Evolutionary conservation across 108 stramenopile genomes (phyloP), one percentile per base, ranked within the genome.

Genomic region (Skeletonema marinoi): DNA sequence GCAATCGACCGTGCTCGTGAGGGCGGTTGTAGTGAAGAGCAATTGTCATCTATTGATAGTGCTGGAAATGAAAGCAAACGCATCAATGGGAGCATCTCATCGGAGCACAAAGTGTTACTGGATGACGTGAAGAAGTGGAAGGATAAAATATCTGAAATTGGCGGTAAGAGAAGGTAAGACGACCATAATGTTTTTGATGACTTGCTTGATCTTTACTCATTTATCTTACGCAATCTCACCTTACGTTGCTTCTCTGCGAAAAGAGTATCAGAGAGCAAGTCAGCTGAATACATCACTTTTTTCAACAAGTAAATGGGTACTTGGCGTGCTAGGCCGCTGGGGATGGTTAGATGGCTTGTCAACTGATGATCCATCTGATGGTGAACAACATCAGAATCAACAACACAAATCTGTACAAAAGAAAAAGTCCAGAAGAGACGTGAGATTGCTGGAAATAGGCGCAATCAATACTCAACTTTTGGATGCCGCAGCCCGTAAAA

Each of bases 391-490:
- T 25, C 25, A 25, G 25, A 0, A 25, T 39, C 42, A 58, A n/a
- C 31, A 59, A 60, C 12, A 30, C 63, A 64, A 73, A 30, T 61
- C 25, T 32, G 58, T 17, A 39, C 72, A 76, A 60, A 71, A 39
- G 66, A 84, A 69, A 66, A 25, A 21, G 19, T 44, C 44, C 58
- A 80, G 90, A 77, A 82, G 91, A 75, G 67, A 75, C 4, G 75
- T 88, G 17, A 68, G 80, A 66, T 41, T 96, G n/a, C 79, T 98
- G 38, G 98, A 98, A 84, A 85, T 98, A 32, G 98, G 98, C n/a
- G 96, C 96, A 13, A 96, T 98, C 68, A 98, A 97, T 71, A 94
- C 89, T 11, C 93, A 96, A 77, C 89, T 98, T 2, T 54, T 96
- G 35, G 91, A 93, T 74, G 91, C 92, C 9, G 89, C 93, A 33